Base-by-base conservation (phyloP, 441 rosid species). In the Melastoma candidum region DNA sequence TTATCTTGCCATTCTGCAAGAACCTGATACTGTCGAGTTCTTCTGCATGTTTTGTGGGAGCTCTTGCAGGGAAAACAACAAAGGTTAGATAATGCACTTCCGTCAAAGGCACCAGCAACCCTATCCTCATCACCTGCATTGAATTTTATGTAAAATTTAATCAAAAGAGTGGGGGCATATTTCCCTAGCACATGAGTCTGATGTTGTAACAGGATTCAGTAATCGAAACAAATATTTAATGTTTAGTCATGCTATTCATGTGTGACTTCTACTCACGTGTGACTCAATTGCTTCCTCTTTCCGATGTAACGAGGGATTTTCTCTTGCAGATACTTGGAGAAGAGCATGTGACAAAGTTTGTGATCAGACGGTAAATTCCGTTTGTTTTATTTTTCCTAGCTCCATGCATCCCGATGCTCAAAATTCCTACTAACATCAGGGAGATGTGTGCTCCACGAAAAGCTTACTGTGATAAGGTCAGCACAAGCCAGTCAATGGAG, bases 271-370 rank as follows among this genome's bases (percentile, higher is more conserved):
- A 17, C 22, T 17, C 22, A 17, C 22, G 22, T 17, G 22, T 17
- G 22, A 24, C 26, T 36, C 29, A 24, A 3, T 44, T 52, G 45
- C 7, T 0, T 12, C n/a, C 45, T 29, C 55, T 1, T 12, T 27
- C 46, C 49, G 8, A 14, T 66, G 79, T 80, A 9, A 85, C 90
- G 1, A 67, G 47, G 67, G 64, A 54, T n/a, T 70, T 83, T 70
- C 79, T 83, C 51, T 59, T 78, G 26, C 75, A 76, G 65, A 57
- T 63, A 22, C 75, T 83, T n/a, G 86, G 86, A 4, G 69, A 78
- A 70, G 79, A 76, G 5, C 74, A 74, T 0, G 84, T 80, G 29
- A 83, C 75, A 46, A 76, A 76, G 41, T 83, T 83, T 68, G 82
- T 77, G 26, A 67, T 80, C 25, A 73, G 61, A 75, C 72, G 81